Evolutionary conservation across 106 monocot species (phyloP).

Genomic region (Hemerocallis citrina): DNA sequence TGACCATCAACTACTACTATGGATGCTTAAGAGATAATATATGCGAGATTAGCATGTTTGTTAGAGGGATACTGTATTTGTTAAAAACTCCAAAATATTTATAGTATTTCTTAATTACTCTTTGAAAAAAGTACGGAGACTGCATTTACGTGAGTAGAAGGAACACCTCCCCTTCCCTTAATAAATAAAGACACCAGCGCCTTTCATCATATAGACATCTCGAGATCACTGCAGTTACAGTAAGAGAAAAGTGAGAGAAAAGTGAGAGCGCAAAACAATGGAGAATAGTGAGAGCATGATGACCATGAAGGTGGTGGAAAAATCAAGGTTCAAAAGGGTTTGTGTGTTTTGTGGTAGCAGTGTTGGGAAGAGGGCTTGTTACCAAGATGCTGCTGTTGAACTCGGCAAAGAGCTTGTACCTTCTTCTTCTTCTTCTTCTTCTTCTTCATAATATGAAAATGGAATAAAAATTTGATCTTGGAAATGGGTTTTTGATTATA

Average conservation of each 20-base stretch:
- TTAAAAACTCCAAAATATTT: too few relatives aligned
- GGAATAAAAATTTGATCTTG: too few relatives aligned
- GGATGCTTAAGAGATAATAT: too few relatives aligned
- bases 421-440: too few relatives aligned
- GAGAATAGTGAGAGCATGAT: neutral
- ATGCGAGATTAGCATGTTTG: too few relatives aligned
- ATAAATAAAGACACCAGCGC: neutral
- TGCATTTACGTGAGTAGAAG: neutral
- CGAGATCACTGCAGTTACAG: neutral
- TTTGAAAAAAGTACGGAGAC: neutral
- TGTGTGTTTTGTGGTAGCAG: neutral
- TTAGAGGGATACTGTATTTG: too few relatives aligned
- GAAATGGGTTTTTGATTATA: too few relatives aligned
- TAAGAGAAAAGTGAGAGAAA: too few relatives aligned
- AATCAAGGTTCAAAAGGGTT: neutral
- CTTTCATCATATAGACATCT: neutral
- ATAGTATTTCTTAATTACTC: too few relatives aligned
- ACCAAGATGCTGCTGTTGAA: neutral
- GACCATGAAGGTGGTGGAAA: neutral
- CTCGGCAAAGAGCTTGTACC: slow-evolving; percentile 4
- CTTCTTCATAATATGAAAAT: too few relatives aligned
- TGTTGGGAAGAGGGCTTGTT: neutral
- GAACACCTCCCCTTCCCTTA: neutral
- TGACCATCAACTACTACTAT: too few relatives aligned
- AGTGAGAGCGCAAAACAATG: too few relatives aligned